Conservation (phyloP, 495 filamentous ascomycete species). For the Lepidopterella palustris region DNA sequence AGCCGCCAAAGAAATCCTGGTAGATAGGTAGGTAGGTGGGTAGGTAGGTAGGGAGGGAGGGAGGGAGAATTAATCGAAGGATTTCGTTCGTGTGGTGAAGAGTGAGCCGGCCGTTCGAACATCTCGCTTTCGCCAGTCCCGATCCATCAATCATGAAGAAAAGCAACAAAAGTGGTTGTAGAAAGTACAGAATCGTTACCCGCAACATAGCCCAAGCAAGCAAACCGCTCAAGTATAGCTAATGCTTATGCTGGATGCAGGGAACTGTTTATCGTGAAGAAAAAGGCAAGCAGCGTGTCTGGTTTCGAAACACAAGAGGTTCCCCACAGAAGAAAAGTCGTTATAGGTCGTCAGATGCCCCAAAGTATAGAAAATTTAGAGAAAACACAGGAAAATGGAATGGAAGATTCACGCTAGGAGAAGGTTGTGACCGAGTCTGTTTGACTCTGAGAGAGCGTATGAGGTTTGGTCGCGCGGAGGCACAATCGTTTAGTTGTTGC, state of each 20-base stretch:
- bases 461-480: not conserved
- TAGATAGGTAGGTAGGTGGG: no score
- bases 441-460: not conserved
- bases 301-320: conserved; percentile 6
- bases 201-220: conserved; percentile 19
- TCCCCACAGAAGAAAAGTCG: conserved; percentile 18
- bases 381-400: conserved; percentile 25
- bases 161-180: conserved; percentile 18
- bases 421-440: not conserved
- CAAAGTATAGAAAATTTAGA: conserved; percentile 14
- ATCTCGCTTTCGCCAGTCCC: conserved; percentile 1
- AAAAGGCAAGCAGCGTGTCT: conserved; percentile 12
- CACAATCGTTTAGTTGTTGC: conserved; percentile 1
- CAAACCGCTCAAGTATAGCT: conserved; percentile 12
- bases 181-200: conserved; percentile 31
- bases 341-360: conserved; percentile 26
- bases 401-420: conserved; percentile 1
- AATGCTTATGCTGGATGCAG: conserved; percentile 25
- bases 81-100: not conserved
- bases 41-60: no score
- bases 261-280: conserved; percentile 29
- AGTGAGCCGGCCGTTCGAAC: not conserved
- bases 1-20: conserved; percentile 1
- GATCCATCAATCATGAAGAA: conserved; percentile 21
- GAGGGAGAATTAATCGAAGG: not conserved